Conservation (phyloP, 2,329 filamentous ascomycete genomes). For the Xylaria sp. region DNA sequence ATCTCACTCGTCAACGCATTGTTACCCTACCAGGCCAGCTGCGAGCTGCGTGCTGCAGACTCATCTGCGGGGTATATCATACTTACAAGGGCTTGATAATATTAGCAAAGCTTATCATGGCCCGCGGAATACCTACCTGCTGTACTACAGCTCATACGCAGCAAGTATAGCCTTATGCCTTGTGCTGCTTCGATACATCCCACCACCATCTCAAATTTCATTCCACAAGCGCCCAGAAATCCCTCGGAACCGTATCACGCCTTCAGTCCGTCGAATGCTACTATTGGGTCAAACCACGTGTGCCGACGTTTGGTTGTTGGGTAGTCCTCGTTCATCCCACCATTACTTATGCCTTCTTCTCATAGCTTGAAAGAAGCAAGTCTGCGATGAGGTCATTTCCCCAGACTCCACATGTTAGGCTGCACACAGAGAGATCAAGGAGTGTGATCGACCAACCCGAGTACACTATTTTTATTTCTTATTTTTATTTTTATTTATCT, state of each 20-base stretch:
- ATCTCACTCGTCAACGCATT: background rate
- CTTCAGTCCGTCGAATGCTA: conserved; percentile 31
- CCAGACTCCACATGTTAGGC: conserved; percentile 20
- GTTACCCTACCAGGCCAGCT: conserved; percentile 2
- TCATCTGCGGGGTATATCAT: conserved; percentile 22
- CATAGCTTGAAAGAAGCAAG: conserved; percentile 6
- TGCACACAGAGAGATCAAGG: conserved; percentile 17
- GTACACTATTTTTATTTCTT: background rate
- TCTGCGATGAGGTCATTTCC: conserved; percentile 19
- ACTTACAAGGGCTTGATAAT: conserved; percentile 7
- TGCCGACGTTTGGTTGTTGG: conserved; percentile 31
- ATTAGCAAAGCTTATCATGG: conserved; percentile 33
- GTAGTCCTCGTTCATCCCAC: conserved; percentile 17
- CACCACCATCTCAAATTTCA: conserved; percentile 23
- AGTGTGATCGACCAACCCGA: conserved; percentile 4
- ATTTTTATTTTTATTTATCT: background rate
- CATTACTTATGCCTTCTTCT: background rate
- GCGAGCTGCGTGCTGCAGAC: background rate
- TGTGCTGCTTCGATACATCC: conserved; percentile 13
- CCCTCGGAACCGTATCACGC: conserved; percentile 30
- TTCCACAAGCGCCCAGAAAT: conserved; percentile 31
- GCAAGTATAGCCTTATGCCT: conserved; percentile 1
- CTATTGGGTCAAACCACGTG: conserved; percentile 34
- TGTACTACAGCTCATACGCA: too few species aligned
- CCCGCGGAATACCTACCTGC: background rate